Evolutionary conservation across 768 basidiomycete species (phyloP).

Genomic region (Amanita inopinata): DNA sequence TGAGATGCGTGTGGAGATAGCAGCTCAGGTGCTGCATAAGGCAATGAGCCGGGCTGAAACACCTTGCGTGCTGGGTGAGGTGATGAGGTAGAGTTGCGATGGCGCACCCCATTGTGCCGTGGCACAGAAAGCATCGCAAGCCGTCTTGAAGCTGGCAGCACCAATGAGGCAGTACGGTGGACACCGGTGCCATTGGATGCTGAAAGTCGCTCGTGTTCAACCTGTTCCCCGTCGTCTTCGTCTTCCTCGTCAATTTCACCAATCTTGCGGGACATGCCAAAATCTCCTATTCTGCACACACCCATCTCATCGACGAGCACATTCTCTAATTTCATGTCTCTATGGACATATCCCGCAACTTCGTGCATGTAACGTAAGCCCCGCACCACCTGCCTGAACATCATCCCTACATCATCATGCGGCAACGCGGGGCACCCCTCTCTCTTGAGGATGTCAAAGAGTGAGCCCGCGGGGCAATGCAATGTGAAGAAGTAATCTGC

Average conservation of each 20-base stretch:
- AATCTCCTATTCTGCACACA: slow-evolving; percentile 78
- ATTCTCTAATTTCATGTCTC: slow-evolving; percentile 97
- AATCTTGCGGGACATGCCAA: slow-evolving; percentile 69
- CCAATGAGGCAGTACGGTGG: slow-evolving; percentile 33
- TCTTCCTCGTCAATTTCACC: slow-evolving; percentile 34
- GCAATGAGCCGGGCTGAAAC: slow-evolving; percentile 71
- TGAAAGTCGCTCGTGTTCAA: slow-evolving; percentile 8
- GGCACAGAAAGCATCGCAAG: slow-evolving; percentile 24
- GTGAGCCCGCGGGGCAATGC: slow-evolving; percentile 74
- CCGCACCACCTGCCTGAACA: slow-evolving; percentile 80
- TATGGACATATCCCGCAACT: slow-evolving; percentile 69
- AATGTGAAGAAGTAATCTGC: slow-evolving; percentile 79
- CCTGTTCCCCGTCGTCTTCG: slow-evolving; percentile 26
- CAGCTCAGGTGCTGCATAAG: slow-evolving; percentile 87
- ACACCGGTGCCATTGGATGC: slow-evolving; percentile 15
- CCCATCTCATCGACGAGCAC: slow-evolving; percentile 86
- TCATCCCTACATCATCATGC: slow-evolving; percentile 73
- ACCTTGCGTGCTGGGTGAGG: slow-evolving; percentile 11
- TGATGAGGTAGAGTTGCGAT: slow-evolving; percentile 35
- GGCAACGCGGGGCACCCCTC: slow-evolving; percentile 59
- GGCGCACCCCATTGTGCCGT: slow-evolving; percentile 38
- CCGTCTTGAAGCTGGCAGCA: slow-evolving; percentile 20
- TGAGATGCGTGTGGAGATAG: slow-evolving; percentile 39
- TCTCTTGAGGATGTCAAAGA: slow-evolving; percentile 73
- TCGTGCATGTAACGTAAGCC: slow-evolving; percentile 80